These are phyloP conservation scores for Fraxinus pennsylvanica DNA, from an alignment of 257 asterid species.

Conservation along the genomic window DNA sequence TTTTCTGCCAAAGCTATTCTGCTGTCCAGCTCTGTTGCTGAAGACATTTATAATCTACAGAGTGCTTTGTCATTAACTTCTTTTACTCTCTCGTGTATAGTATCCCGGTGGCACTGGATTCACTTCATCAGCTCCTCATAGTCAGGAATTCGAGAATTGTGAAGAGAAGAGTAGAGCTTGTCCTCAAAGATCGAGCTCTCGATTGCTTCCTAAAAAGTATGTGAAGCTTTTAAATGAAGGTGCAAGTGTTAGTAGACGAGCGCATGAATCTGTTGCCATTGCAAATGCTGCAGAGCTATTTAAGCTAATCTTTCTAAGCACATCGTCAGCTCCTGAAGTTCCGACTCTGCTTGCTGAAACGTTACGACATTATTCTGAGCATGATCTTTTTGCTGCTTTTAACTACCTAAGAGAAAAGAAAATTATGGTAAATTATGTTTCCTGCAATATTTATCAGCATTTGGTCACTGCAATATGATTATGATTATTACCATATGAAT, in stretches of 20 bases:
- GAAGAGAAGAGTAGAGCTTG: conserved; percentile 44
- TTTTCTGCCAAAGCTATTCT: conserved; percentile 7
- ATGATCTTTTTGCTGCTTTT: conserved; percentile 94
- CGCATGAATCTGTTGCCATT: conserved; percentile 78
- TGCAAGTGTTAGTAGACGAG: conserved; percentile 43
- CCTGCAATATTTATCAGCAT: conserved; percentile 17
- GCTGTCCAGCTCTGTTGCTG: conserved; percentile 23
- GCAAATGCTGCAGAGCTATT: conserved; percentile 95
- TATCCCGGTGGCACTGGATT: conserved; percentile 21
- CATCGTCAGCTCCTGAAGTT: conserved; percentile 68
- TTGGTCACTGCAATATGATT: not conserved
- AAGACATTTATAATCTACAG: conserved; percentile 3
- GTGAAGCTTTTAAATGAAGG: conserved; percentile 51
- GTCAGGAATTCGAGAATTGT: conserved; percentile 43
- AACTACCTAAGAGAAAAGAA: conserved; percentile 86
- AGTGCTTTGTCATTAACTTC: conserved; percentile 20
- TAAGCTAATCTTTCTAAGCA: conserved; percentile 84
- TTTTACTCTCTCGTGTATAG: conserved; percentile 32
- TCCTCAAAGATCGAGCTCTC: conserved; percentile 54
- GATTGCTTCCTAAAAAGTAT: conserved; percentile 48
- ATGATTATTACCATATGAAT: not conserved
- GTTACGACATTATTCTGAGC: conserved; percentile 89
- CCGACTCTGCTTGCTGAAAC: conserved; percentile 81
- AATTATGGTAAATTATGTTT: conserved; percentile 62
- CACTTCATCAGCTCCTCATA: conserved; percentile 33